Evolutionary conservation across 495 filamentous ascomycete species (phyloP).

Genomic region (Daldinia childiae): DNA sequence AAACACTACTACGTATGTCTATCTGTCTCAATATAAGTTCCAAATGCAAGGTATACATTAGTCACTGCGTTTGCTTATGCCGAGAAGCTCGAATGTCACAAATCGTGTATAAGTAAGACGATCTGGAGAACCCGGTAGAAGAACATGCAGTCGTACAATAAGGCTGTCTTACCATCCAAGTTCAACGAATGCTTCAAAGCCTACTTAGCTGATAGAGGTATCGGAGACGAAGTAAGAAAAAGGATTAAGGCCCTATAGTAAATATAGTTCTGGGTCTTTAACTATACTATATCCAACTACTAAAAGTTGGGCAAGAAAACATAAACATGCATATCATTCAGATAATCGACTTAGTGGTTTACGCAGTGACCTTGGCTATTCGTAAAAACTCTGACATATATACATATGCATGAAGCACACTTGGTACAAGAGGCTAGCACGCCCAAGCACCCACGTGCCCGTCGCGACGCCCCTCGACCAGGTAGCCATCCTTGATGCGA

Average conservation of each 20-base stretch:
- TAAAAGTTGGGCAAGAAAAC: background rate
- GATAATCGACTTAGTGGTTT: background rate
- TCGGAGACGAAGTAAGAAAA: background rate
- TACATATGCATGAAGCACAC: slow-evolving; percentile 12
- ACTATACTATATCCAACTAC: background rate
- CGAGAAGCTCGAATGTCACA: background rate
- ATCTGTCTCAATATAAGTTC: background rate
- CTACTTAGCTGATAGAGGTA: background rate
- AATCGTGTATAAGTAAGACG: background rate
- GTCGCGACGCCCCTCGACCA: slow-evolving; percentile 88
- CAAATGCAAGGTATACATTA: background rate
- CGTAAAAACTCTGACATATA: slow-evolving; percentile 22
- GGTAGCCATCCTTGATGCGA: slow-evolving; percentile 91
- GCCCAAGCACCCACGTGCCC: slow-evolving; percentile 93
- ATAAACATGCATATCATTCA: background rate
- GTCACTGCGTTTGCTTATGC: background rate
- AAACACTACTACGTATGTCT: background rate
- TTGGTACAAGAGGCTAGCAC: slow-evolving; percentile 61
- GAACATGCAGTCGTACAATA: background rate
- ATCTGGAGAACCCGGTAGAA: background rate
- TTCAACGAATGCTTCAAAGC: background rate
- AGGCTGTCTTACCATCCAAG: background rate
- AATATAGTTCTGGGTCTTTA: background rate
- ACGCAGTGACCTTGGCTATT: slow-evolving; percentile 17
- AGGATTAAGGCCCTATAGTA: background rate